A percentile compares a stretch with the other conserved stretches of the same genome.
Evolutionary conservation across 2,329 filamentous ascomycete genomes (phyloP).

Genomic region (Tolypocladium guangdongense): DNA sequence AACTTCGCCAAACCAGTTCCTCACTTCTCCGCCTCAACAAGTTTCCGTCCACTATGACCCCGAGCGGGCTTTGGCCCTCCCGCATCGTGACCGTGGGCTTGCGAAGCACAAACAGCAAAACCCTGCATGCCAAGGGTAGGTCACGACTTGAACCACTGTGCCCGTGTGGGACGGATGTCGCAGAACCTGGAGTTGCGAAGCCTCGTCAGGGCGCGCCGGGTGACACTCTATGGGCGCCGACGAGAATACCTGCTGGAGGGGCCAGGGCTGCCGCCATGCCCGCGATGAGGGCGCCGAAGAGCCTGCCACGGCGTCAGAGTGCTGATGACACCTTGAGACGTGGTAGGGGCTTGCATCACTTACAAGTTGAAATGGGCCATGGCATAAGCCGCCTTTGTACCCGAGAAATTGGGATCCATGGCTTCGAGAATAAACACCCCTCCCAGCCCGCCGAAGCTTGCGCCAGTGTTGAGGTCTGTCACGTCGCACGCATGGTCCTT

Average conservation of each 20-base stretch:
- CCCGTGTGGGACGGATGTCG: not conserved
- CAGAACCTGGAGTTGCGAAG: not conserved
- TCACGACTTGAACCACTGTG: not conserved
- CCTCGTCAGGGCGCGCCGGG: not conserved
- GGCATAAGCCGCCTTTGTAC: conserved; percentile 2
- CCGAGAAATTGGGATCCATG: not conserved
- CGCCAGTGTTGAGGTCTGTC: not conserved
- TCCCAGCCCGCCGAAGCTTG: not conserved
- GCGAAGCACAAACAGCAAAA: not conserved
- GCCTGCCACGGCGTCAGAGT: conserved; percentile 8
- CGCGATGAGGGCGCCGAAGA: conserved; percentile 10
- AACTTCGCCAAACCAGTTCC: not conserved
- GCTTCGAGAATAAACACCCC: not conserved
- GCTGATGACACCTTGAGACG: not conserved
- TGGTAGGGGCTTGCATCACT: conserved; percentile 1
- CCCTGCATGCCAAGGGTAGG: not conserved
- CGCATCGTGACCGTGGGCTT: not conserved
- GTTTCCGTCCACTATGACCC: not conserved
- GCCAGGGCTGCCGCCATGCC: conserved; percentile 8
- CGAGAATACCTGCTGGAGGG: not conserved
- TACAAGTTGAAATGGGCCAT: conserved; percentile 14
- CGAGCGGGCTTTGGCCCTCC: not conserved
- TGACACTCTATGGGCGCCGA: not conserved
- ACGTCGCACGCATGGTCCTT: not conserved
- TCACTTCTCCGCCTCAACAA: not conserved